Conservation (phyloP, 345 rosid genomes). For the Eucalyptus tenuipes region DNA sequence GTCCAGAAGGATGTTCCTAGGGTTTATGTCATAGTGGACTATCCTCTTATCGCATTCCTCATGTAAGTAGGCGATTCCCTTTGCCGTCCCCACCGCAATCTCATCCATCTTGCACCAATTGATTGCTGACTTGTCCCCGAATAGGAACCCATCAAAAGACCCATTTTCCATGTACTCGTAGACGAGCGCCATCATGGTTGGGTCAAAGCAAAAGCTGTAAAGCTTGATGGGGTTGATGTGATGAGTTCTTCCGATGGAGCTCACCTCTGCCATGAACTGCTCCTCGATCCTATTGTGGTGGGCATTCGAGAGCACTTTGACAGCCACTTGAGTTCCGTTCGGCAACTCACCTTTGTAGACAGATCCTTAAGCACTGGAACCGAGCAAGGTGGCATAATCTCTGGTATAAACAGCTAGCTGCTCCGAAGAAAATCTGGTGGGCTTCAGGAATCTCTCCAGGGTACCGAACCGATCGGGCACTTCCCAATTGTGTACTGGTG, state of each 20-base stretch:
- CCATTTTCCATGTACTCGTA: slow-evolving; percentile 25
- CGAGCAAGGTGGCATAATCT: no score
- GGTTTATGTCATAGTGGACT: neutral
- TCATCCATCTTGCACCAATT: neutral
- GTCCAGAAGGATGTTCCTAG: neutral
- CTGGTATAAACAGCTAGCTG: no score
- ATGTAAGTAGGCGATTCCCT: neutral
- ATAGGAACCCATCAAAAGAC: slow-evolving; percentile 2
- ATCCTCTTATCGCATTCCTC: neutral
- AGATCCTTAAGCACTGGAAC: no score
- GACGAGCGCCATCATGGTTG: neutral
- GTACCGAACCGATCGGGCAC: no score
- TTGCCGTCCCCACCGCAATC: neutral
- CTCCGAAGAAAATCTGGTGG: no score
- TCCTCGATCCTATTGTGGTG: slow-evolving; percentile 4
- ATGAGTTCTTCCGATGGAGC: slow-evolving; percentile 21
- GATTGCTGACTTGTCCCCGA: neutral
- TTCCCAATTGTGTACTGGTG: no score
- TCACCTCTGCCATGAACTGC: slow-evolving; percentile 24
- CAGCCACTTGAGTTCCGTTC: neutral
- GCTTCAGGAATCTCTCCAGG: no score
- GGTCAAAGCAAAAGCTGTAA: slow-evolving; percentile 16
- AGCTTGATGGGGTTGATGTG: slow-evolving; percentile 19
- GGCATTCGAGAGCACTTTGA: slow-evolving; percentile 1
- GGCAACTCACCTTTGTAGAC: slow-evolving; percentile 8